A percentile compares a stretch with the other conserved stretches of the same genome.
These are phyloP conservation scores for Penicillium sp. DNA, from an alignment of 2,329 filamentous ascomycete species.

Conservation along the genomic window DNA sequence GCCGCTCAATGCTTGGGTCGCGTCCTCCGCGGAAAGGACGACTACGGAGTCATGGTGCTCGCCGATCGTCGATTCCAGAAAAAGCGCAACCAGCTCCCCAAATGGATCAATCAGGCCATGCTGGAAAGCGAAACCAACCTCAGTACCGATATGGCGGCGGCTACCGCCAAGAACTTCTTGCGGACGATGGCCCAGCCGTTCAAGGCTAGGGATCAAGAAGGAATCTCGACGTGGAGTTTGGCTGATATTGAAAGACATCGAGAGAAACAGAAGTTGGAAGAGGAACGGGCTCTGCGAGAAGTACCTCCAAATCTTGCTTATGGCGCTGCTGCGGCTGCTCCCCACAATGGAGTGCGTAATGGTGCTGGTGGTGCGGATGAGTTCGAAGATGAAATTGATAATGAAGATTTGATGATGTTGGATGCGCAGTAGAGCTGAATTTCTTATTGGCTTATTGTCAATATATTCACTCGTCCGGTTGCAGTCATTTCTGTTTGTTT, in stretches of 20 bases:
- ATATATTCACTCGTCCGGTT: too few relatives aligned
- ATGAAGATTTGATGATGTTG: too few relatives aligned
- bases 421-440: too few relatives aligned
- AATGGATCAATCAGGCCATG: slow-evolving; percentile 89
- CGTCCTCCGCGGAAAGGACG: slow-evolving; percentile 89
- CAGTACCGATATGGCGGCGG: slow-evolving; percentile 93
- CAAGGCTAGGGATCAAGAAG: slow-evolving; percentile 71
- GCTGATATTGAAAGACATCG: slow-evolving; percentile 64
- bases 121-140: slow-evolving; percentile 78
- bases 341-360: too few relatives aligned
- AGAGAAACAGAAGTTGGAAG: slow-evolving; percentile 60
- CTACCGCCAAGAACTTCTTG: slow-evolving; percentile 78
- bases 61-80: slow-evolving; percentile 92
- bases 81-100: slow-evolving; percentile 80
- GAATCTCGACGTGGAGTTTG: slow-evolving; percentile 83
- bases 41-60: slow-evolving; percentile 98
- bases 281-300: too few relatives aligned
- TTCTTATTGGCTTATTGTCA: too few relatives aligned
- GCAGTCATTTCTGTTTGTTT: too few relatives aligned
- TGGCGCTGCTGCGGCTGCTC: too few relatives aligned
- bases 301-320: too few relatives aligned
- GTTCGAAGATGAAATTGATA: too few relatives aligned
- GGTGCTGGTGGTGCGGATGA: too few relatives aligned
- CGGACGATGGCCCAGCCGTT: slow-evolving; percentile 88
- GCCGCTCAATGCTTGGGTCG: slow-evolving; percentile 92